Base-by-base conservation (phyloP, 306 rosid genomes). In the Cucurbita moschata region DNA sequence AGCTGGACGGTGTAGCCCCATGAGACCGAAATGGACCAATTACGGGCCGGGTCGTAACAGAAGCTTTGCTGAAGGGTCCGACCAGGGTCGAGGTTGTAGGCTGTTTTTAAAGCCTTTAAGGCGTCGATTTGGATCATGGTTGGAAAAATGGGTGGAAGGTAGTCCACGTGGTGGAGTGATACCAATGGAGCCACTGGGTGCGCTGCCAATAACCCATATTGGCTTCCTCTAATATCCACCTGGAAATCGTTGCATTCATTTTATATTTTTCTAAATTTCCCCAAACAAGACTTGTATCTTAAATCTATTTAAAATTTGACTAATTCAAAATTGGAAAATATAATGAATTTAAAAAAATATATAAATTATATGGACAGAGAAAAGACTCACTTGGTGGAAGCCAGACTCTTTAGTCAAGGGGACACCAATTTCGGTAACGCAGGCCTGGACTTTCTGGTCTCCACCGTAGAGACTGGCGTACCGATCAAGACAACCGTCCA, bases 131-230 rank as follows among this genome's bases (percentile, higher is more conserved):
- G 80, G 8, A 71, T 54, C 82, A 38, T 57, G 71, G 67, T 77
- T 2, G 94, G 94, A 76, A 86, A 92, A 39, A 92, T 57, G 6
- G 92, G 81, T 1, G 74, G 75, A 40, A 89, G 77, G 39, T 84
- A 77, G 73, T 89, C 94, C 1, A 92, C 76, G 72, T 92, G 97
- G 79, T 92, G 97, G 19, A 92, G 80, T 0, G 97, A 88, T 4
- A 89, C 95, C 21, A 92, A 54, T 4, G 96, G 96, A 15, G 86
- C 92, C 35, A 82, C 44, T 2, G 96, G 96, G 72, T 89, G 97
- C 5, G 96, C 83, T 12, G 96, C 88, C 16, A 92, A 53, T 10
- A 89, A 44, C 2, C 96, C 97, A 7, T 86, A 89, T 0, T 91
- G 86, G 59, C 16, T 81, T 6, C 96, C 95, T 14, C 84, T 81